phyloP scores from a whole-genome alignment of 23 red algal genomes.

The Gracilaria gracilis region DNA sequence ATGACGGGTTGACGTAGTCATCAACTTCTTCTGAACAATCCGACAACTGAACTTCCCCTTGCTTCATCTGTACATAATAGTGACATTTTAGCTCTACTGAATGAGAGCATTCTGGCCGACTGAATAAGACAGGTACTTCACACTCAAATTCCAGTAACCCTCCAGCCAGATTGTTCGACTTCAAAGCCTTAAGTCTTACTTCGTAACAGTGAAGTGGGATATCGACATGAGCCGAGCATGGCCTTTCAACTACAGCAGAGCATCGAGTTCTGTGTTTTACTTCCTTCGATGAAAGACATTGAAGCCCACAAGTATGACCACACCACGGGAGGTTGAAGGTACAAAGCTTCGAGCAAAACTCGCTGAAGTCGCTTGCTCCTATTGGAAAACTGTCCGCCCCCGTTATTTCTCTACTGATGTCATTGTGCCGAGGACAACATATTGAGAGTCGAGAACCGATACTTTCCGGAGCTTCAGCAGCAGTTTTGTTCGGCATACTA shows the following conservation, averaged over 20 bases:
- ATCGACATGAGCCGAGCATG: conserved; percentile 37
- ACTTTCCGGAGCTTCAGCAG: neutral
- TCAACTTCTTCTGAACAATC: conserved; percentile 35
- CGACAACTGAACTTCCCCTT: neutral
- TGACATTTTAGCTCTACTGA: conserved; percentile 23
- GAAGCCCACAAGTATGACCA: conserved; percentile 38
- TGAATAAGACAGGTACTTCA: conserved; percentile 30
- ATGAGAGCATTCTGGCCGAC: conserved; percentile 59
- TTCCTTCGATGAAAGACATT: conserved; percentile 31
- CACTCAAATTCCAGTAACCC: conserved; percentile 19
- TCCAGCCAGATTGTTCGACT: neutral
- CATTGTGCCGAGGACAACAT: conserved; percentile 52
- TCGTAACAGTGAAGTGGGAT: conserved; percentile 39
- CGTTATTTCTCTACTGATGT: conserved; percentile 8
- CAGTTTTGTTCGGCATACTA: neutral
- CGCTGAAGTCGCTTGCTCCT: neutral
- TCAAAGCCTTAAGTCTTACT: neutral
- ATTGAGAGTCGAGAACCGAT: conserved; percentile 43
- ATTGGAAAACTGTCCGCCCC: conserved; percentile 38
- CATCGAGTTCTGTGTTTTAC: conserved; percentile 30
- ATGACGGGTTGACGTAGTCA: conserved; percentile 61
- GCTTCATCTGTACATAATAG: neutral
- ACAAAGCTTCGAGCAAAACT: conserved; percentile 40
- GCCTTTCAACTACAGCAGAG: conserved; percentile 10
- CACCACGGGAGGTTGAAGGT: conserved; percentile 59